These are phyloP conservation scores for Cyberlindnera bimundalis DNA, from an alignment of 805 yeast genomes.

Conservation along the genomic window DNA sequence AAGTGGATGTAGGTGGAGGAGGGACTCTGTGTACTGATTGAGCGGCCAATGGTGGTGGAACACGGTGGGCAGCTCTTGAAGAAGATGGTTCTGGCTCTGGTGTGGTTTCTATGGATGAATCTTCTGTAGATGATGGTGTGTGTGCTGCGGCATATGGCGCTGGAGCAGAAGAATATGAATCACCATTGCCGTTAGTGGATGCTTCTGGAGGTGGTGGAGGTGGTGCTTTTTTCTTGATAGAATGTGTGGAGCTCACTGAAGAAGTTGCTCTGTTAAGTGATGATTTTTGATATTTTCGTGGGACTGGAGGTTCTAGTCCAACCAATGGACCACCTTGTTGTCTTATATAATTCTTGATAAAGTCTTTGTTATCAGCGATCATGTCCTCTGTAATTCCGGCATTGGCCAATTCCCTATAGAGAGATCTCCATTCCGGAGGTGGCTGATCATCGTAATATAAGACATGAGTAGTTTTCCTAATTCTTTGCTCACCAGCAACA, in stretches of 20 bases:
- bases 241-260: slow-evolving; percentile 30
- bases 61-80: slow-evolving; percentile 16
- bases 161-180: slow-evolving; percentile 9
- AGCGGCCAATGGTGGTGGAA: slow-evolving; percentile 28
- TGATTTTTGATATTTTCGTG: slow-evolving; percentile 46
- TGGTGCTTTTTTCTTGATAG: slow-evolving; percentile 36
- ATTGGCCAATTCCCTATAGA: slow-evolving; percentile 66
- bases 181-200: neutral
- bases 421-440: slow-evolving; percentile 79
- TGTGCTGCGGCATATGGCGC: slow-evolving; percentile 14
- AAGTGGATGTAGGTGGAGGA: slow-evolving; percentile 8
- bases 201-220: slow-evolving; percentile 35
- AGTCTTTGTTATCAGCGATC: slow-evolving; percentile 83
- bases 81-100: slow-evolving; percentile 17
- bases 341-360: slow-evolving; percentile 73
- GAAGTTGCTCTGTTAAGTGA: slow-evolving; percentile 30
- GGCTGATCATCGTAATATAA: slow-evolving; percentile 75
- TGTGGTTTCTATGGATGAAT: slow-evolving; percentile 2
- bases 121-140: slow-evolving; percentile 5
- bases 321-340: slow-evolving; percentile 76
- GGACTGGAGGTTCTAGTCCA: slow-evolving; percentile 82
- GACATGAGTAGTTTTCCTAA: slow-evolving; percentile 53
- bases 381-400: slow-evolving; percentile 84
- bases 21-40: slow-evolving; percentile 22
- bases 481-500: slow-evolving; percentile 45